Base-by-base conservation (phyloP, 371 early-diverging fungal genomes). In the Mortierella sp. region DNA sequence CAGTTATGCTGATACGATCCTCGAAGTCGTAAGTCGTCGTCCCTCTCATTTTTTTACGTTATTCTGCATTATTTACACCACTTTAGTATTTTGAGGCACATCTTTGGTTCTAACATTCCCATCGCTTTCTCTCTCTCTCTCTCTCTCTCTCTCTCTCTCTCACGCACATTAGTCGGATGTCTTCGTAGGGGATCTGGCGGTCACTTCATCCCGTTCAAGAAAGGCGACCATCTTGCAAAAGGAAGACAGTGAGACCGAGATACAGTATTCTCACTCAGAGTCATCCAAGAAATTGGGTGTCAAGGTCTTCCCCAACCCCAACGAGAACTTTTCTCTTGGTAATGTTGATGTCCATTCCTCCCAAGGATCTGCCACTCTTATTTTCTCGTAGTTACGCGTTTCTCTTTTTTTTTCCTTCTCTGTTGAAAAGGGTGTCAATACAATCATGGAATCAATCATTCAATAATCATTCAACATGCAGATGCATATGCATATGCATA, bases 341-440 rank as follows among this genome's bases (percentile, higher is more conserved):
- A 65, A 38, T 9, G 38, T 65, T 9, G 68, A 38, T 65, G 21
- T 65, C 19, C 68, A 65, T 65, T 65, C 68, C 34, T 38, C 68
- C 42, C 68, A 65, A 38, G 68, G 68, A 9, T 65, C 68, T 24
- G 8, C 68, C 10, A 65, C 68, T 34, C 68, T 65, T 24, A 65
- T 65, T 34, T 65, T 65, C 7, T 65, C 68, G 9, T 65, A 65
- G 68, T 8, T 31, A 31, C 7, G 14, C 19, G 31, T 14, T 63
- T 11, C 2, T 31, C 19, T 16, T 13, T 16, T 31, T n/a, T 60
- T 31, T 13, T 14, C 31, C 31, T 60, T 60, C 31, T 60, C 1
- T 60, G 26, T 60, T 60, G 6, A 16, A 50, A 16, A 13, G 50
- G 50, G 47, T 47, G 47, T 47, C 47, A 47, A 47, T 47, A 47